phyloP scores from a whole-genome alignment of 805 yeast genomes.

The Yamadazyma philogaea region DNA sequence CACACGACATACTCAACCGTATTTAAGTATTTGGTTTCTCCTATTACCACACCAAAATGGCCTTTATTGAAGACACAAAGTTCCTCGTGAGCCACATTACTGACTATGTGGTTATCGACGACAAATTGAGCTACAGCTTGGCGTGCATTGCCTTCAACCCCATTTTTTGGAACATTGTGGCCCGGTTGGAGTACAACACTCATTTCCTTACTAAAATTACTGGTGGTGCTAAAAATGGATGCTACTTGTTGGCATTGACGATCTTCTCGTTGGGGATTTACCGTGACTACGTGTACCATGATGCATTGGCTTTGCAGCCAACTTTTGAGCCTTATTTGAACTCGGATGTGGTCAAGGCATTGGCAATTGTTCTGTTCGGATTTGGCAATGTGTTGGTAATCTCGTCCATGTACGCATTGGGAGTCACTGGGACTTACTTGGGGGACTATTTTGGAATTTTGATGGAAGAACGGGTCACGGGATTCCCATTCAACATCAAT shows the following conservation, averaged over 20 bases:
- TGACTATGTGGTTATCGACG: slow-evolving; percentile 21
- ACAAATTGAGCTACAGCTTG: slow-evolving; percentile 40
- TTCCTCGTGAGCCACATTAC: slow-evolving; percentile 18
- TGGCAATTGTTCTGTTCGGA: slow-evolving; percentile 56
- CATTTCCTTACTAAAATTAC: slow-evolving; percentile 72
- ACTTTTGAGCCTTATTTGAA: slow-evolving; percentile 52
- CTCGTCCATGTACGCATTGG: slow-evolving; percentile 86
- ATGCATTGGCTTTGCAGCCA: slow-evolving; percentile 71
- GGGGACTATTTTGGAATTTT: slow-evolving; percentile 97
- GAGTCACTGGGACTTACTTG: slow-evolving; percentile 92
- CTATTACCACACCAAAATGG: slow-evolving; percentile 7
- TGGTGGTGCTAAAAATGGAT: slow-evolving; percentile 69
- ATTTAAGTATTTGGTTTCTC: neutral
- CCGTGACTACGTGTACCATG: slow-evolving; percentile 73
- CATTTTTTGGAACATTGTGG: slow-evolving; percentile 90
- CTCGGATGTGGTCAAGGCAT: slow-evolving; percentile 34
- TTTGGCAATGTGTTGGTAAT: slow-evolving; percentile 79
- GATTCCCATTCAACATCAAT: slow-evolving; percentile 88
- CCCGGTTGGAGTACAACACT: slow-evolving; percentile 79
- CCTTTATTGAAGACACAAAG: slow-evolving; percentile 18
- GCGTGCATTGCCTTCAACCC: slow-evolving; percentile 86
- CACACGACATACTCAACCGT: neutral
- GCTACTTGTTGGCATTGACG: slow-evolving; percentile 77
- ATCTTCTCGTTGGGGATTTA: slow-evolving; percentile 83
- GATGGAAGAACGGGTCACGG: slow-evolving; percentile 84